phyloP scores from a whole-genome alignment of 2,329 filamentous ascomycete species.

The Diaporthe helianthi region DNA sequence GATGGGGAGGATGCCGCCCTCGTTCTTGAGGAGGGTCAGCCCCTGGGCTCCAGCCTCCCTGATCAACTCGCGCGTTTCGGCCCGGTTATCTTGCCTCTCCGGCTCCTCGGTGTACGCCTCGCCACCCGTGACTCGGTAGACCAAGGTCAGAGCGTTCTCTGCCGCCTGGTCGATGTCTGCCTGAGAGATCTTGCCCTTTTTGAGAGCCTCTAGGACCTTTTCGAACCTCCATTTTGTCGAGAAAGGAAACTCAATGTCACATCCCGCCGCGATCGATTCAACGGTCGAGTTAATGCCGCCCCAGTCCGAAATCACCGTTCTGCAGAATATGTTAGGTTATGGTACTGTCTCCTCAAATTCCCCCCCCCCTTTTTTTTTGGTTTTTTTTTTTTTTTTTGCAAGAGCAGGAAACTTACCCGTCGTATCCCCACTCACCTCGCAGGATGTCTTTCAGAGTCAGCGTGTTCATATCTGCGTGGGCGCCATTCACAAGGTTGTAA shows the following conservation, averaged over 20 bases:
- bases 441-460: slow-evolving; percentile 64
- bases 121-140: slow-evolving; percentile 67
- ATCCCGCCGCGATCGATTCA: slow-evolving; percentile 63
- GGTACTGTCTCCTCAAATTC: neutral
- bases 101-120: slow-evolving; percentile 63
- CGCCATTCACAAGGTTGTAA: slow-evolving; percentile 72
- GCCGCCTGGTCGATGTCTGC: slow-evolving; percentile 63
- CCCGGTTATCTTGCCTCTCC: slow-evolving; percentile 62
- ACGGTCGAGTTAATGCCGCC: slow-evolving; percentile 62
- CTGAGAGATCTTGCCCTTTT: slow-evolving; percentile 54
- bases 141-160: slow-evolving; percentile 65
- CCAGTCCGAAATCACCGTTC: slow-evolving; percentile 66
- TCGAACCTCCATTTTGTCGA: slow-evolving; percentile 63
- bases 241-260: slow-evolving; percentile 65
- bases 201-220: slow-evolving; percentile 61
- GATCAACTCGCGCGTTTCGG: slow-evolving; percentile 66
- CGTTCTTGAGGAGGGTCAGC: slow-evolving; percentile 70
- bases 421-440: slow-evolving; percentile 67
- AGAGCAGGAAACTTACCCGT: slow-evolving; percentile 52
- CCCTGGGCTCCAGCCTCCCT: slow-evolving; percentile 67
- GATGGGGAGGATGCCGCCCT: slow-evolving; percentile 64
- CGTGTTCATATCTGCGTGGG: slow-evolving; percentile 64
- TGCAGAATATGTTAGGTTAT: slow-evolving; percentile 42
- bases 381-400: too few species aligned
- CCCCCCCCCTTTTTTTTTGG: too few species aligned